Base-by-base conservation (phyloP, 352 stramenopile species). In the Phytophthora uliginosa region DNA sequence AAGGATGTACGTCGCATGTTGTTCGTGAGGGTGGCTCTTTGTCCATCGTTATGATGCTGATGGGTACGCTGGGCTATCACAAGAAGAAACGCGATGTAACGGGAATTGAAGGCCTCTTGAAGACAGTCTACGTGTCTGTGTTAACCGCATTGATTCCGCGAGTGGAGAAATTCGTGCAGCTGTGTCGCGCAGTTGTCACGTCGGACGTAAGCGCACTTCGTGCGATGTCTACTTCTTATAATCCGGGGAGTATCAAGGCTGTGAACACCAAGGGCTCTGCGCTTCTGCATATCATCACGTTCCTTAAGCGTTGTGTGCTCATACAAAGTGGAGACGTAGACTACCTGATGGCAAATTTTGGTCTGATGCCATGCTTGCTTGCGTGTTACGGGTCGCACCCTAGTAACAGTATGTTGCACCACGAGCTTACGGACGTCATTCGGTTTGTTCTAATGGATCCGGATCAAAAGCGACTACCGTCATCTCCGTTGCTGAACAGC, bases 41-140 rank as follows among this genome's bases (percentile, higher is more conserved):
- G 5, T 95, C 90, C 9, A 91, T 96, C 22, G 79, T 94, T 17
- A 95, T 96, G 88, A 94, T 92, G 83, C 76, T 95, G 42, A 94
- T 95, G 88, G 87, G 86, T 47, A 92, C 86, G 2, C 59, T 96
- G 31, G 88, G 88, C 4, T 96, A 96, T 54, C 90, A 96, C 78
- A 94, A 93, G 63, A 89, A 89, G 22, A 89, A 92, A 40, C 90
- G 88, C 47, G 90, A 96, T 73, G 66, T 94, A 26, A 94, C 86
- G 0, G 83, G 82, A 13, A 82, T 96, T 38, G 90, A 95, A 45
- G 66, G 66, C 0, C 68, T 94, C 12, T 74, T 95, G 12, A 85
- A 89, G 31, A 77, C 68, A 33, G 74, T 84, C 10, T 73, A 90
- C 33, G 62, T 72, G 13, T 80, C 76, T 13, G 22, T 96, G 20